Evolutionary conservation across 352 stramenopile species (phyloP).

Genomic region (Globisporangium spinosum): DNA sequence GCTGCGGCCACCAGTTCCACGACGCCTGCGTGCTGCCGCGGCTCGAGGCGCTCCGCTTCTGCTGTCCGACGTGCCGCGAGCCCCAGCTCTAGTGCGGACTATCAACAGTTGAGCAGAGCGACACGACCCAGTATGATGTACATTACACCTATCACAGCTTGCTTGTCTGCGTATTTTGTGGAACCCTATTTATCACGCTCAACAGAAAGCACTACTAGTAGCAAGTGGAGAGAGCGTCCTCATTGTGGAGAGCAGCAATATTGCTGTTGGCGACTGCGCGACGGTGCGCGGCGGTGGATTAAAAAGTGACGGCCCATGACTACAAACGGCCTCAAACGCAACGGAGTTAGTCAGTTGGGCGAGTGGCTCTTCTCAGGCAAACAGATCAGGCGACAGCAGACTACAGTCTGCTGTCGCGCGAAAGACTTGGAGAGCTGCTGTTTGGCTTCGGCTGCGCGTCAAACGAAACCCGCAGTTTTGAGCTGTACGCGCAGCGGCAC

Average conservation of each 20-base stretch:
- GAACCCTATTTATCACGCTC: too few relatives aligned
- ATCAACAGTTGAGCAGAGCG: too few relatives aligned
- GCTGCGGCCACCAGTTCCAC: conserved; percentile 24
- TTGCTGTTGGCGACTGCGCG: background rate
- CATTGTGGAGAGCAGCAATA: background rate
- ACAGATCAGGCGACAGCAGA: background rate
- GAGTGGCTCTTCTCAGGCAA: background rate
- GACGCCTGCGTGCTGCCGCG: conserved; percentile 19
- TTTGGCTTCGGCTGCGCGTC: background rate
- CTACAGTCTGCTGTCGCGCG: background rate
- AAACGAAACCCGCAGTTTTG: too few relatives aligned
- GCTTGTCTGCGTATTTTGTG: too few relatives aligned
- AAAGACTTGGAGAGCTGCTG: background rate
- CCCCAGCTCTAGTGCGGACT: background rate
- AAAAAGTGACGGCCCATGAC: background rate
- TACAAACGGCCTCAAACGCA: background rate
- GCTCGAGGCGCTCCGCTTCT: conserved; percentile 13
- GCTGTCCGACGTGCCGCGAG: conserved; percentile 18
- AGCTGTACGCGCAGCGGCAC: background rate
- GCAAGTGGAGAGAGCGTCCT: too few relatives aligned
- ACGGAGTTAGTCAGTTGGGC: background rate
- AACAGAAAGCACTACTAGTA: too few relatives aligned
- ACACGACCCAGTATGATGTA: too few relatives aligned
- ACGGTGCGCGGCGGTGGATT: background rate
- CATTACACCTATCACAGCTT: too few relatives aligned